Percentiles rank a stretch among this genome's conserved stretches.
These are phyloP conservation scores for Austroboletus sp. DNA, from an alignment of 1,284 basidiomycete species.

Conservation along the genomic window DNA sequence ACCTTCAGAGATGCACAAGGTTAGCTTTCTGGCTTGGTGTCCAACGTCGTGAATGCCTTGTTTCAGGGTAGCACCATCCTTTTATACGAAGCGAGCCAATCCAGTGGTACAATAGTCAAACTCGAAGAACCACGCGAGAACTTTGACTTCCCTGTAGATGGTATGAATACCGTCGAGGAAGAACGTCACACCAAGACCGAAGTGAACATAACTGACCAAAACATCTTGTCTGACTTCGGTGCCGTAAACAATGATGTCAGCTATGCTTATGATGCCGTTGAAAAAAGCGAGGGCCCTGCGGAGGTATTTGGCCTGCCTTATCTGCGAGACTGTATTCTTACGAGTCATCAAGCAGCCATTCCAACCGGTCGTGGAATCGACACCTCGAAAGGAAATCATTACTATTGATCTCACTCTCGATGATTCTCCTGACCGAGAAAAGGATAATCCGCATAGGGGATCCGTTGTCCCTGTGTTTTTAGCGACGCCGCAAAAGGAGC, in stretches of 20 bases:
- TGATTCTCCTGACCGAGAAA: constrained; percentile 12
- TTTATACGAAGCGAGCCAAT: not conserved
- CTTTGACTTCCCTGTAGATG: not conserved
- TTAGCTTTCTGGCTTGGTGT: constrained; percentile 7
- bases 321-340: not conserved
- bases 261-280: not conserved
- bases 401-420: constrained; percentile 30
- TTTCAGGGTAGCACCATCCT: constrained; percentile 8
- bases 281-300: constrained; percentile 1
- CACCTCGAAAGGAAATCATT: constrained; percentile 6
- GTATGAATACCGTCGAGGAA: not conserved
- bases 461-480: not conserved
- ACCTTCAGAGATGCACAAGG: constrained; percentile 10
- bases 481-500: not conserved
- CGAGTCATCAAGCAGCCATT: constrained; percentile 12
- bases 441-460: not conserved
- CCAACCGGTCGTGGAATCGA: constrained; percentile 5
- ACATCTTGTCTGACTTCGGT: not conserved
- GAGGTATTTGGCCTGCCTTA: constrained; percentile 10
- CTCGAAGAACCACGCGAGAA: not conserved
- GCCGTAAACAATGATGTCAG: not conserved
- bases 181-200: constrained; percentile 3
- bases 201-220: not conserved
- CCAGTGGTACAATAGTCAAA: not conserved
- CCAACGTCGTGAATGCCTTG: not conserved